Evolutionary conservation across 2,329 filamentous ascomycete genomes (phyloP).

Genomic region (Ophiocordyceps sinensis): DNA sequence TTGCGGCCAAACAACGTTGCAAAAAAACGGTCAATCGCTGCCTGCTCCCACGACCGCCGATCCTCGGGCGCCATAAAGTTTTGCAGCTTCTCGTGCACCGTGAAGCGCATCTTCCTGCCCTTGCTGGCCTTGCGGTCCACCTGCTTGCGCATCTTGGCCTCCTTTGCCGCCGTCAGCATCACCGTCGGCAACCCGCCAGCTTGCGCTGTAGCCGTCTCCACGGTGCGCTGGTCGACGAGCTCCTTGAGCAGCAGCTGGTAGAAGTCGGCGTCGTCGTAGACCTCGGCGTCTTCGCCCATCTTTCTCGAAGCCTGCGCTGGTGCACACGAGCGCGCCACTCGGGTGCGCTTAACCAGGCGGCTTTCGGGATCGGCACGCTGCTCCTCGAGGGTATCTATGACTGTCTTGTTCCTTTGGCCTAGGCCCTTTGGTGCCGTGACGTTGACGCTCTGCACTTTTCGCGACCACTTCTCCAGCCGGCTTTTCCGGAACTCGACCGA

Average conservation of each 20-base stretch:
- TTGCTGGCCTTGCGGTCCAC: conserved; percentile 94
- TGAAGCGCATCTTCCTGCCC: conserved; percentile 85
- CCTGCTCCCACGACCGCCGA: conserved; percentile 62
- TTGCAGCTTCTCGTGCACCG: conserved; percentile 90
- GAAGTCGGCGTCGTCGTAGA: conserved; percentile 92
- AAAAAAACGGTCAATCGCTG: conserved; percentile 66
- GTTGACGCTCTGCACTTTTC: conserved; percentile 44
- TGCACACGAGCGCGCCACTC: conserved; percentile 61
- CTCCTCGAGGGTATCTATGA: conserved; percentile 53
- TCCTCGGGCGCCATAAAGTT: conserved; percentile 97
- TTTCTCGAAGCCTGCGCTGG: conserved; percentile 50
- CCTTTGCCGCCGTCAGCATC: conserved; percentile 54
- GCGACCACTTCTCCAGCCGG: conserved; percentile 80
- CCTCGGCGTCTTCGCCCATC: conserved; percentile 40
- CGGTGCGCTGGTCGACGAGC: conserved; percentile 75
- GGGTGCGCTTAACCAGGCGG: conserved; percentile 53
- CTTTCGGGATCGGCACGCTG: conserved; percentile 50
- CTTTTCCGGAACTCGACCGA: conserved; percentile 48
- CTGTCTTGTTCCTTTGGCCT: conserved; percentile 20
- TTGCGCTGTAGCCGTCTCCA: conserved; percentile 42
- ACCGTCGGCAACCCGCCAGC: conserved; percentile 34
- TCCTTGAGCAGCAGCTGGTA: conserved; percentile 89
- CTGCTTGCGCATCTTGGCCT: conserved; percentile 66
- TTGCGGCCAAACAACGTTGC: conserved; percentile 60
- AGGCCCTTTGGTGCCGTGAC: conserved; percentile 12